Percentiles rank a stretch among this genome's conserved stretches.
phyloP scores from a whole-genome alignment of 768 basidiomycete genomes.

The Hebeloma cylindrosporum region DNA sequence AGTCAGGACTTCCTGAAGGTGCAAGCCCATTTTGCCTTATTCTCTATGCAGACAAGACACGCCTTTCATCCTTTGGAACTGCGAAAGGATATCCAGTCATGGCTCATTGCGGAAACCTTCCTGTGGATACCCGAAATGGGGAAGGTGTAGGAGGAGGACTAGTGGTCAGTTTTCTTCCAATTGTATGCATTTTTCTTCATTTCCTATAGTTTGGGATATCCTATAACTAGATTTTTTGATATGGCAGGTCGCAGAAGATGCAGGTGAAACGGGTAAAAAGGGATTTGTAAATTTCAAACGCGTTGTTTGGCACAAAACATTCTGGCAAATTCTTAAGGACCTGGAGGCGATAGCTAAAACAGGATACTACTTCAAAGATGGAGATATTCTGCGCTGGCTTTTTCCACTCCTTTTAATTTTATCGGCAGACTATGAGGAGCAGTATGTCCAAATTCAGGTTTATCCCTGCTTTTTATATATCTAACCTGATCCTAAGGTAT shows the following conservation, averaged over 20 bases:
- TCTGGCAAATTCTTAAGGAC: conserved; percentile 30
- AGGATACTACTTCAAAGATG: conserved; percentile 10
- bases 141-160: conserved; percentile 31
- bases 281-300: conserved; percentile 34
- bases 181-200: too few species aligned
- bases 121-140: conserved; percentile 30
- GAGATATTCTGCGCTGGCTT: conserved; percentile 24
- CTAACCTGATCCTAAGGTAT: conserved; percentile 20
- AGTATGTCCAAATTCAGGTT: conserved; percentile 29
- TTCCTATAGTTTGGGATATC: too few species aligned
- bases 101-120: conserved; percentile 31
- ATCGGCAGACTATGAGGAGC: conserved; percentile 46
- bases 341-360: conserved; percentile 16
- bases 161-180: conserved; percentile 37
- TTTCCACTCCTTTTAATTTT: conserved; percentile 40
- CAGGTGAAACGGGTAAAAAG: conserved; percentile 27
- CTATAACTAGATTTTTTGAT: conserved; percentile 25
- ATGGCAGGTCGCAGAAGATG: conserved; percentile 32
- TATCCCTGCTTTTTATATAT: not conserved
- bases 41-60: conserved; percentile 40
- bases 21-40: conserved; percentile 30
- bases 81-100: conserved; percentile 38
- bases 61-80: conserved; percentile 36
- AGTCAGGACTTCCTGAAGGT: conserved; percentile 16
- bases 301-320: conserved; percentile 39